Evolutionary conservation across 1,284 basidiomycete species (phyloP), one percentile per base, ranked within the genome.

Genomic region (Moniliella sp.): DNA sequence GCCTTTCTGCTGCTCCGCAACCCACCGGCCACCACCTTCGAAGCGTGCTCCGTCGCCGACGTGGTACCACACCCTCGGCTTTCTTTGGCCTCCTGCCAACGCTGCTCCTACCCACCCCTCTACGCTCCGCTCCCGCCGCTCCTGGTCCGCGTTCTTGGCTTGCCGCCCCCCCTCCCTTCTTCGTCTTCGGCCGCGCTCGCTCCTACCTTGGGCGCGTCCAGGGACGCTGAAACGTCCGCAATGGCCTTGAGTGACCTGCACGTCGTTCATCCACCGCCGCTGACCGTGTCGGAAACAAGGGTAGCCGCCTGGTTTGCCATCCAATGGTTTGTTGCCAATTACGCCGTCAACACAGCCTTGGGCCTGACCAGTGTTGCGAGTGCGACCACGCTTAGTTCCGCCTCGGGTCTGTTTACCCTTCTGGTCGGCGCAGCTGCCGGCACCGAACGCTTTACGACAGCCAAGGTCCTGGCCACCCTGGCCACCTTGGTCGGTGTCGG

Each of bases 321-420:
- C 10, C 45, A 57, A 18, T 59, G 56, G 56, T 57, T 59, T 29
- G 44, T 44, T 1, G 56, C 56, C 11, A 59, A 59, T 19, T 57
- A 46, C 46, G 40, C 43, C n/a, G 48, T 57, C 34, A 55, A 56
- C 16, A 46, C 52, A 3, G 45, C 43, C 5, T 31, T 59, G 11
- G 54, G 48, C 0, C 35, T 51, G 23, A 59, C 56, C 1, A 48
- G 45, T 3, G 56, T 59, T 5, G 56, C 56, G 3, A 56, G 52
- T 27, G 50, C 51, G 0, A 59, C 56, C 1, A 57, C 54, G 9
- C 42, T 32, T 12, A 51, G 52, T 3, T 83, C 80, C 43, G 82
- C 54, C 7, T 48, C 83, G 79, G 84, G 88, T 3, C 86, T 99
- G 64, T 94, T 94, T 61, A 97, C 88, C 0, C 66, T 97, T 25